phyloP scores from a whole-genome alignment of 148 eudicot genomes.

The Nepenthes mirabilis region DNA sequence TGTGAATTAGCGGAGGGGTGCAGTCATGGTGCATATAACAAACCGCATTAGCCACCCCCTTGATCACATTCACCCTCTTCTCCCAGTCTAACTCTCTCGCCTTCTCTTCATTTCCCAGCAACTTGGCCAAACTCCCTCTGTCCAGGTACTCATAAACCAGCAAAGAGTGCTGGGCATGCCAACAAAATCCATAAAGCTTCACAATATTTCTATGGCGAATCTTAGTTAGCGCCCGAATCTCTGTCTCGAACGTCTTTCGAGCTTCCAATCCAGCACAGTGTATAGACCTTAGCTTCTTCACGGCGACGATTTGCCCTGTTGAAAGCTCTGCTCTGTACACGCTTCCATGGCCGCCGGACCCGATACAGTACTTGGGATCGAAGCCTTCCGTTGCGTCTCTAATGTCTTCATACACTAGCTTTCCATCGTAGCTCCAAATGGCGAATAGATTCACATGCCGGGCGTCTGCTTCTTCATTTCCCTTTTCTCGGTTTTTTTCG shows the following conservation, averaged over 20 bases:
- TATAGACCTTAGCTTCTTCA: conserved; percentile 26
- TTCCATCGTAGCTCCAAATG: conserved; percentile 25
- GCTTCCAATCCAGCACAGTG: conserved; percentile 7
- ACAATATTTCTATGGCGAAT: conserved; percentile 41
- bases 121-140: conserved; percentile 18
- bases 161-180: conserved; percentile 18
- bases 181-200: conserved; percentile 30
- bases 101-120: conserved; percentile 11
- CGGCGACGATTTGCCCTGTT: conserved; percentile 35
- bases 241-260: conserved; percentile 16
- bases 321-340: conserved; percentile 38
- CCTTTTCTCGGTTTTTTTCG: background rate
- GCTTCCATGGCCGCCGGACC: conserved; percentile 29
- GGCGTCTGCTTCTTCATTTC: background rate
- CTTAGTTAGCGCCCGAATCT: conserved; percentile 25
- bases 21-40: conserved; percentile 35
- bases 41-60: conserved; percentile 24
- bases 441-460: conserved; percentile 16
- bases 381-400: conserved; percentile 29
- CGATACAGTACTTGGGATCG: conserved; percentile 26
- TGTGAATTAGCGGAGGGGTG: conserved; percentile 20
- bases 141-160: conserved; percentile 33
- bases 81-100: conserved; percentile 20
- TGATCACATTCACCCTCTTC: conserved; percentile 17
- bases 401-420: conserved; percentile 21